phyloP scores from a whole-genome alignment of 2,329 filamentous ascomycete species.

The Paradendryphiella salina region DNA sequence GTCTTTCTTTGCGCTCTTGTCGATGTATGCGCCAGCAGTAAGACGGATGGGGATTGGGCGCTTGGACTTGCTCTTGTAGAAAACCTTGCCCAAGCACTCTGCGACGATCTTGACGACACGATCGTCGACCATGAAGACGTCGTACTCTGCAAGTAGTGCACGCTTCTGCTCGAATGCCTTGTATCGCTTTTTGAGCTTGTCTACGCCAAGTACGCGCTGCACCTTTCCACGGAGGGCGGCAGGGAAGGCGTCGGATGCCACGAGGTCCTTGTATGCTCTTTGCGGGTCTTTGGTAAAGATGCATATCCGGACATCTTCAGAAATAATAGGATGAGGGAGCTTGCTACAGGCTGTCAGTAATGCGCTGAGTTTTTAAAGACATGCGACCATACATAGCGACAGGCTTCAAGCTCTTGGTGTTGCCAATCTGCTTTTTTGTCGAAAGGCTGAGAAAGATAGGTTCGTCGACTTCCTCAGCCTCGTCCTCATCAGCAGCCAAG shows the following conservation, averaged over 20 bases:
- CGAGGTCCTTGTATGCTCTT: constrained; percentile 85
- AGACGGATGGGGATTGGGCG: constrained; percentile 83
- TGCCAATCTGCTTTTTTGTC: constrained; percentile 68
- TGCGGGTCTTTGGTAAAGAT: constrained; percentile 83
- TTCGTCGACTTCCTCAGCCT: constrained; percentile 52
- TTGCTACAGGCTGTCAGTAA: constrained; percentile 41
- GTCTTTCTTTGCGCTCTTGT: constrained; percentile 51
- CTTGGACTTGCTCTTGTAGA: constrained; percentile 83
- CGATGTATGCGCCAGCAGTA: constrained; percentile 64
- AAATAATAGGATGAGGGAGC: constrained; percentile 74
- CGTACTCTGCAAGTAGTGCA: constrained; percentile 82
- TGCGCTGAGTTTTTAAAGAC: not conserved
- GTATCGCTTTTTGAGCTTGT: constrained; percentile 87
- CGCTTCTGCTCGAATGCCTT: constrained; percentile 79
- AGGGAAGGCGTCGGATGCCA: constrained; percentile 67
- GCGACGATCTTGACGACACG: constrained; percentile 75
- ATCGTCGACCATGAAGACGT: constrained; percentile 92
- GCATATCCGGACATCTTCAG: constrained; percentile 71
- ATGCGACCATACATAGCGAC: constrained; percentile 64
- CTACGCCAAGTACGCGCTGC: constrained; percentile 71
- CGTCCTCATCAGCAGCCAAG: constrained; percentile 54
- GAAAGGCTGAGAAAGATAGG: constrained; percentile 66
- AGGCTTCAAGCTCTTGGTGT: constrained; percentile 80
- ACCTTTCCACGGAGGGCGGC: constrained; percentile 54
- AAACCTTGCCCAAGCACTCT: constrained; percentile 81